A percentile compares a stretch with the other conserved stretches of the same genome.
These are phyloP conservation scores for Pseudoturritis turrita DNA, from an alignment of 345 rosid genomes.

Conservation along the genomic window DNA sequence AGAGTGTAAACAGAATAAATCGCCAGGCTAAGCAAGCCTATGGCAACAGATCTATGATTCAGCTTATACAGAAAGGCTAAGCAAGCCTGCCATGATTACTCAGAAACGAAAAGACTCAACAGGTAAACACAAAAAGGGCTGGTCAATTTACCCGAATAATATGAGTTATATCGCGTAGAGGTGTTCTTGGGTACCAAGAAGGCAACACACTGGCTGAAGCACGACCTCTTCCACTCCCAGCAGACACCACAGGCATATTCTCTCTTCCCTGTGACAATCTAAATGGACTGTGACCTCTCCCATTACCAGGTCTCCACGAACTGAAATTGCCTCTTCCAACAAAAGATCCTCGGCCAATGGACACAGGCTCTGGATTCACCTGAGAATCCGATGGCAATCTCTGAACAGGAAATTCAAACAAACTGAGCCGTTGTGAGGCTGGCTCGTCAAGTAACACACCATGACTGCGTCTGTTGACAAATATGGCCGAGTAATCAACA, in stretches of 20 bases:
- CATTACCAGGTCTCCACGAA: constrained; percentile 32
- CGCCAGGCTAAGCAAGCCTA: constrained; percentile 9
- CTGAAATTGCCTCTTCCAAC: constrained; percentile 31
- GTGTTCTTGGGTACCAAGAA: constrained; percentile 82
- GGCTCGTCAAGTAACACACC: constrained; percentile 40
- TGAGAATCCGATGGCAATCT: neutral
- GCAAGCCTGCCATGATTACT: constrained; percentile 4
- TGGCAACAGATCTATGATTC: neutral
- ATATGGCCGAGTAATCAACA: constrained; percentile 44
- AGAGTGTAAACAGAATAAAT: neutral
- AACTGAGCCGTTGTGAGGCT: neutral
- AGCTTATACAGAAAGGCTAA: neutral
- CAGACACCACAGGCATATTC: constrained; percentile 30
- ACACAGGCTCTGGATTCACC: constrained; percentile 1
- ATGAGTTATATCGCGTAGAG: constrained; percentile 66
- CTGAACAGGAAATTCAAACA: constrained; percentile 32
- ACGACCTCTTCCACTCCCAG: constrained; percentile 38
- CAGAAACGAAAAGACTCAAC: neutral
- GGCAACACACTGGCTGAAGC: constrained; percentile 45
- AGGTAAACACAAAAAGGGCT: neutral
- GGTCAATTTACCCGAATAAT: constrained; percentile 46
- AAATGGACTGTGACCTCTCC: constrained; percentile 24
- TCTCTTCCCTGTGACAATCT: constrained; percentile 40
- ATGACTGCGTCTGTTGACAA: constrained; percentile 36
- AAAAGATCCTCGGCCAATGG: constrained; percentile 1